Evolutionary conservation across 1,139 yeast species (phyloP).

Genomic region (Debaryomycetaceae sp.): DNA sequence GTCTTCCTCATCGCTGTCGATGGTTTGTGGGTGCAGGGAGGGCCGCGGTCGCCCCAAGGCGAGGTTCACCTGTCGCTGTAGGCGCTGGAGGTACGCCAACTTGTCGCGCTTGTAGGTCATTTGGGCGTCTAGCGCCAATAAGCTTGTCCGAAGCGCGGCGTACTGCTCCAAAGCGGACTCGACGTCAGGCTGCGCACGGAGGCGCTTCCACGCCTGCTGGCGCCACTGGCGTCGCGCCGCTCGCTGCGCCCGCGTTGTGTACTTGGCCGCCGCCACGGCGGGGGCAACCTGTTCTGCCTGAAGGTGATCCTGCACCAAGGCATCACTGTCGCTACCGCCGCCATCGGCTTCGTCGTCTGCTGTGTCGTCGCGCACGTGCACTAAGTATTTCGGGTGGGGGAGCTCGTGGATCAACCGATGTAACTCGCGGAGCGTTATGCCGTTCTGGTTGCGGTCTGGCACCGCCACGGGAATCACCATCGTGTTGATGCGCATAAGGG

Average conservation of each 20-base stretch:
- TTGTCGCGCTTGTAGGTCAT: constrained; percentile 26
- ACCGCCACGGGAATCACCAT: constrained; percentile 27
- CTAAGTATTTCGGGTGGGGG: constrained; percentile 32
- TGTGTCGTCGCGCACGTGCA: constrained; percentile 9
- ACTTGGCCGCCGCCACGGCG: constrained; percentile 5
- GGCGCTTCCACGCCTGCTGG: too few species aligned
- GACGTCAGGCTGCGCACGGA: too few species aligned
- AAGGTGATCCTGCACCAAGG: constrained; percentile 15
- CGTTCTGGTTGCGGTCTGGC: constrained; percentile 18
- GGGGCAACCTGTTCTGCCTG: constrained; percentile 5
- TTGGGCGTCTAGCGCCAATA: constrained; percentile 16
- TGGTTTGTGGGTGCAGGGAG: too few species aligned
- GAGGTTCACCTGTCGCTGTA: constrained; percentile 14
- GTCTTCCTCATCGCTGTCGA: constrained; percentile 21
- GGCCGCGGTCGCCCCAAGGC: constrained; percentile 10
- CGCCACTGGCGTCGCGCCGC: constrained; percentile 8
- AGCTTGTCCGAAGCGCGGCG: constrained; percentile 17
- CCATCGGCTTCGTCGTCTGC: constrained; percentile 10
- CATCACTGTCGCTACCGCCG: constrained; percentile 9
- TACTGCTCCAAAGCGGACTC: too few species aligned
- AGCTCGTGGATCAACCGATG: constrained; percentile 24
- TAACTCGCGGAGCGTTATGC: constrained; percentile 16
- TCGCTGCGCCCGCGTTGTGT: constrained; percentile 9
- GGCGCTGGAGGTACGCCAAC: constrained; percentile 20
- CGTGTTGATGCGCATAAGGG: constrained; percentile 18